These are phyloP conservation scores for Coniferiporia weirii DNA, from an alignment of 1,284 basidiomycete genomes.

Conservation along the genomic window DNA sequence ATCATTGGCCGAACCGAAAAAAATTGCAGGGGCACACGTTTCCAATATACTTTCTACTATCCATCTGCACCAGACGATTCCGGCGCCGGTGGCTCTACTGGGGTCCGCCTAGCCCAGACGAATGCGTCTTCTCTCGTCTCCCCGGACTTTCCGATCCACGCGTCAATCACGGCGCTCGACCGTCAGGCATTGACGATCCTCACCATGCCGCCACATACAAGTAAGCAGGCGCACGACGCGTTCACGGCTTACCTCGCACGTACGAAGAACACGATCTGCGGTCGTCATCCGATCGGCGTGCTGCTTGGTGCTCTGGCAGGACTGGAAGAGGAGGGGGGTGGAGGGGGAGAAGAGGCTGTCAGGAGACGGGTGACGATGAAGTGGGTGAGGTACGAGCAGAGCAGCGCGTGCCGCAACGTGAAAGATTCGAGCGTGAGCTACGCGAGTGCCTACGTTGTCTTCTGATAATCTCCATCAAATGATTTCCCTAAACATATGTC, in stretches of 20 bases:
- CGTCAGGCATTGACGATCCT: conserved; percentile 74
- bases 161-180: conserved; percentile 74
- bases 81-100: conserved; percentile 32
- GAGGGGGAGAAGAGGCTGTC: conserved; percentile 16
- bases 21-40: conserved; percentile 74
- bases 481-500: not conserved
- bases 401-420: conserved; percentile 64
- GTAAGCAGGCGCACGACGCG: conserved; percentile 48
- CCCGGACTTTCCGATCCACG: conserved; percentile 50
- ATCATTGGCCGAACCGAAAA: no score
- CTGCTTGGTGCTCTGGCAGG: conserved; percentile 72
- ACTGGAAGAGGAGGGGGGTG: conserved; percentile 23
- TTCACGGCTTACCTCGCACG: conserved; percentile 74
- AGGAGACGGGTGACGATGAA: conserved; percentile 41
- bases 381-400: conserved; percentile 93
- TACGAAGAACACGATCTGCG: conserved; percentile 97
- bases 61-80: conserved; percentile 47
- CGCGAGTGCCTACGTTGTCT: conserved; percentile 77
- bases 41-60: conserved; percentile 90
- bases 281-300: conserved; percentile 92
- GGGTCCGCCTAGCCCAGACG: conserved; percentile 45
- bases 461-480: conserved; percentile 28
- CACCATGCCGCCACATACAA: conserved; percentile 49
- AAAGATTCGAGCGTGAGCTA: conserved; percentile 93
- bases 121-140: conserved; percentile 35